A percentile compares a stretch with the other conserved stretches of the same genome.
These are phyloP conservation scores for Exophiala aquamarina DNA, from an alignment of 2,329 filamentous ascomycete genomes.

Conservation along the genomic window DNA sequence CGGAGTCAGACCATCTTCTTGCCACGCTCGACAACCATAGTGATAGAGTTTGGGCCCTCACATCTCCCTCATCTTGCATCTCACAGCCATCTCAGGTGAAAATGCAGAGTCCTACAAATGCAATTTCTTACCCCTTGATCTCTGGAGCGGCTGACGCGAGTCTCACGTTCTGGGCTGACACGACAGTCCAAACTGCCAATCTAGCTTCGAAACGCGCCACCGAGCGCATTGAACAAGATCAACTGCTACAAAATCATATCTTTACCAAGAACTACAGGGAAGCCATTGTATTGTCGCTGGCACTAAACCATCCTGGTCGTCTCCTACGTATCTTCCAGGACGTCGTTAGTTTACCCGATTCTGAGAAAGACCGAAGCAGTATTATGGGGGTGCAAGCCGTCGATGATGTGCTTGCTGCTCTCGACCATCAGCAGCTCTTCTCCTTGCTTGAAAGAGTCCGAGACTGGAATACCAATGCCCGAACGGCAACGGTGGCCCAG, in stretches of 20 bases:
- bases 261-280: conserved; percentile 84
- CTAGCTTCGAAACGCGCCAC: conserved; percentile 72
- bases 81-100: conserved; percentile 30
- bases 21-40: conserved; percentile 95
- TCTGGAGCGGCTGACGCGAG: conserved; percentile 92
- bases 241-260: conserved; percentile 90
- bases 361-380: conserved; percentile 33
- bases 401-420: conserved; percentile 75
- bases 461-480: conserved; percentile 97
- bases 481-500: conserved; percentile 82
- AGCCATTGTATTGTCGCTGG: conserved; percentile 86
- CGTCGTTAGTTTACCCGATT: conserved; percentile 59
- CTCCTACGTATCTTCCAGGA: conserved; percentile 80
- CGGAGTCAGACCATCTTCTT: conserved; percentile 67
- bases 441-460: conserved; percentile 75
- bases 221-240: conserved; percentile 86
- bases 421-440: conserved; percentile 85
- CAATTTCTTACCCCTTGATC: conserved; percentile 66
- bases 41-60: conserved; percentile 89
- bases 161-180: conserved; percentile 94
- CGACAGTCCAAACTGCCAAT: conserved; percentile 74
- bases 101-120: conserved; percentile 30
- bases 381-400: conserved; percentile 58
- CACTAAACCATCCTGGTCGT: conserved; percentile 89
- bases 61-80: conserved; percentile 52